Evolutionary conservation across 345 rosid genomes (phyloP), one percentile per base, ranked within the genome.

Genomic region (Clarkia xantiana): DNA sequence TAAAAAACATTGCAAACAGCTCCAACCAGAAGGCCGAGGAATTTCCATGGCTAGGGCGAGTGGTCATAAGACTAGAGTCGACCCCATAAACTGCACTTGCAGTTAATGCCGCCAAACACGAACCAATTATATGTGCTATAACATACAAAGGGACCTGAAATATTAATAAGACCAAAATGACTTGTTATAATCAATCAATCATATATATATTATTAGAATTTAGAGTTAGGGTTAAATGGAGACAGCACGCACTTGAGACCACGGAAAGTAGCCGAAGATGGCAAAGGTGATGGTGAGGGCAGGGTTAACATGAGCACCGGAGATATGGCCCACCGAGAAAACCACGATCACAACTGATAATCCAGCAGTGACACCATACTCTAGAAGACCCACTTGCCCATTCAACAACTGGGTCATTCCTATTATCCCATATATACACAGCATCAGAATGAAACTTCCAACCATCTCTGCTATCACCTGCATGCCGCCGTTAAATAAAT

Each of bases 281-380:
- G 95, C 97, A 18, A 85, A 71, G 50, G 94, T 77, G 11, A 89
- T 60, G 2, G 97, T 89, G 48, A 89, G 70, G 9, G 90, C 85
- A 14, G 97, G 97, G 61, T 85, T 89, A 0, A 89, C 72, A 61
- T 89, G 97, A 1, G 85, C 97, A 22, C 89, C 93, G 12, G 95
- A 85, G 54, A 85, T 85, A 18, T 86, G 80, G 10, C 95, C 95
- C 7, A 82, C 54, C 1, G 79, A 52, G 64, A 68, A 85, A 54
- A 85, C 71, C 8, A 89, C 39, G 10, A 82, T 70, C 16, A 77
- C 70, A 13, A 85, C 76, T 0, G 97, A 70, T 57, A 80, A 45
- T 14, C 94, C 95, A 6, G 87, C 87, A 0, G 87, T 76, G 23
- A 72, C 59, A 6, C 94, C 89, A 45, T 82, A 89, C 54, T 82